These are phyloP conservation scores for Chlamydomonas sp. DNA, from an alignment of 139 green algal species.

Conservation along the genomic window DNA sequence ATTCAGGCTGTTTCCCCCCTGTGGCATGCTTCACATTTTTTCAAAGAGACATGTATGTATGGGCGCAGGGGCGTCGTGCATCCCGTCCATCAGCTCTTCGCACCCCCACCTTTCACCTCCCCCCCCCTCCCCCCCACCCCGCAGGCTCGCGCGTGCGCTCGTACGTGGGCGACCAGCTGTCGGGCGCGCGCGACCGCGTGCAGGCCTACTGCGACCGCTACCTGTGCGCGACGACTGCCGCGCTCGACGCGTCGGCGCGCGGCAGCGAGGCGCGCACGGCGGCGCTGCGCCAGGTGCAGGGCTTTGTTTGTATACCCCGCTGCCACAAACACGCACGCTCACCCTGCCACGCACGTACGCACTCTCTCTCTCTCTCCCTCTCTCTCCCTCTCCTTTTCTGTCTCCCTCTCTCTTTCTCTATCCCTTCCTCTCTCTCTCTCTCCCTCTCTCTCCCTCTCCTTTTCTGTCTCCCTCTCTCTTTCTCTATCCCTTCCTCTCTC, in stretches of 20 bases:
- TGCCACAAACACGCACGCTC: neutral
- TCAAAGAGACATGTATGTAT: no score
- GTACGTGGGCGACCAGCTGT: neutral
- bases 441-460: neutral
- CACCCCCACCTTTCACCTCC: no score
- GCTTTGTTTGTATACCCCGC: neutral
- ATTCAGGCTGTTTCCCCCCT: no score
- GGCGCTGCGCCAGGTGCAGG: constrained; percentile 24
- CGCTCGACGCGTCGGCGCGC: constrained; percentile 23
- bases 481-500: neutral
- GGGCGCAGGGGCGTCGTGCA: no score
- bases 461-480: neutral
- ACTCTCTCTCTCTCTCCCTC: neutral
- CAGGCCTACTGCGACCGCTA: constrained; percentile 17
- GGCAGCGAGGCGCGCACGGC: constrained; percentile 25
- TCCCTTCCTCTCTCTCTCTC: neutral
- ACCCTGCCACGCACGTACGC: neutral
- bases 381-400: neutral
- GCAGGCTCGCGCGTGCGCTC: neutral
- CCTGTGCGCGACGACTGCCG: constrained; percentile 24
- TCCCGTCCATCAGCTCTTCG: no score
- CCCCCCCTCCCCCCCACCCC: no score
- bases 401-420: neutral
- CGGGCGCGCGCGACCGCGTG: neutral
- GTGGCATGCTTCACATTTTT: no score